Base-by-base conservation (phyloP, 2,329 filamentous ascomycete species). In the Alternaria atra region DNA sequence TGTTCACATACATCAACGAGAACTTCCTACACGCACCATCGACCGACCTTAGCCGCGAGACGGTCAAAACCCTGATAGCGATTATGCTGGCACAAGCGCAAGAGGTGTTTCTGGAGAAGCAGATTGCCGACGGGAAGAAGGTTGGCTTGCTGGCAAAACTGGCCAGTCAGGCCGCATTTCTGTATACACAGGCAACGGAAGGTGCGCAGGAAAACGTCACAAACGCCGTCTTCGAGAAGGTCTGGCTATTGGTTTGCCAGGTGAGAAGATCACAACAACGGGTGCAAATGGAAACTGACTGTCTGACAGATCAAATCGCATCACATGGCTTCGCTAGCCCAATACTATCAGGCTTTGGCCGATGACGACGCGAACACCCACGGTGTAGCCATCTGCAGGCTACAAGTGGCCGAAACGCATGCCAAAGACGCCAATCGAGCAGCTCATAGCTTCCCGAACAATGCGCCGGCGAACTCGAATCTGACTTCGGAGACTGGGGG, bases 1-100 rank as follows among this genome's bases (percentile, higher is more conserved):
- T 99, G 95, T 99, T 98, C 80, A 98, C 94, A 54, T 99, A 99
- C 75, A 99, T 99, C 83, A 99, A 99, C 80, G 95, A 99, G 81
- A 99, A 99, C 82, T 99, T 99, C 77, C 84, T 99, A 35, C 95
- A 99, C 74, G 95, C 95, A 1, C 95, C 96, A 0, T 97, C 94
- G 8, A 94, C 92, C n/a, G 95, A 99, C 75, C 82, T 99, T 48
- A 98, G 94, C 77, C 85, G 95, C 62, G 94, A 99, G 52, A 99
- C 95, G 0, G 93, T 99, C 73, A 97, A 97, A 82, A 93, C 93
- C 0, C 81, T 99, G 67, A 98, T 99, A 75, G 87, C 90, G 52
- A 88, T 99, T 61, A 98, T 93, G 86, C 87, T 99, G 56, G 96
- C 94, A 1, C 95, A 99, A 79, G 94, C 91, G 4, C 96, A 99